Base-by-base conservation (phyloP, 2,329 filamentous ascomycete species). In the Fusarium poae region DNA sequence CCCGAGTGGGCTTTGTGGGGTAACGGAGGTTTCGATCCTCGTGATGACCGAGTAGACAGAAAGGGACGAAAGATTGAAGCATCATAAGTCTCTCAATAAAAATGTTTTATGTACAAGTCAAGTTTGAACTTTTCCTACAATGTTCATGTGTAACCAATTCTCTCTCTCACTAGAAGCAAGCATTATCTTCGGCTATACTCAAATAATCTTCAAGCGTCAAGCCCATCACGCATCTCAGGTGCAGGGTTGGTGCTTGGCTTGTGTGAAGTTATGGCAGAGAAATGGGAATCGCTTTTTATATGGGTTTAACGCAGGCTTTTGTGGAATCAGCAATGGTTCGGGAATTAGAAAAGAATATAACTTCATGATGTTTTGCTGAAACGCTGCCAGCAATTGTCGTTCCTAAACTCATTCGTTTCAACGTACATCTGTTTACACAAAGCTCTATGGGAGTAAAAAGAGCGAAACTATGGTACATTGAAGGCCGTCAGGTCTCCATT, bases 1-100 rank as follows among this genome's bases (percentile, higher is more conserved):
- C 92, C 94, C 1, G 93, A 97, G 77, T 98, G 95, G 96, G 95
- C 95, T 12, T 88, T 91, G 20, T 98, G 94, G 93, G 96, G 95
- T 0, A 92, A 94, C 70, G 95, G 95, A 3, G 96, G 95, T 0
- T 98, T 98, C 77, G 93, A 98, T 81, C 95, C 95, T 1, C 86
- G 92, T 49, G 96, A 98, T 79, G 88, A 92, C 78, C 86, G 95
- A 67, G 94, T 97, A 11, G 92, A 95, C 78, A 87, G 91, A 71
- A 97, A 97, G 81, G 94, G 94, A 3, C 89, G 90, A 74, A 88
- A 87, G 69, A 86, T 88, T 65, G 85, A 84, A 67, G 59, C 70
- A 20, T 72, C 55, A 46, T 74, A 67, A 65, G 32, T 16, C 48
- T 42, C 48, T 23, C 15, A 29, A 60, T n/a, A 34, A 10, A 34